Evolutionary conservation across 352 stramenopile species (phyloP).

Genomic region (Pseudoperonospora humuli): DNA sequence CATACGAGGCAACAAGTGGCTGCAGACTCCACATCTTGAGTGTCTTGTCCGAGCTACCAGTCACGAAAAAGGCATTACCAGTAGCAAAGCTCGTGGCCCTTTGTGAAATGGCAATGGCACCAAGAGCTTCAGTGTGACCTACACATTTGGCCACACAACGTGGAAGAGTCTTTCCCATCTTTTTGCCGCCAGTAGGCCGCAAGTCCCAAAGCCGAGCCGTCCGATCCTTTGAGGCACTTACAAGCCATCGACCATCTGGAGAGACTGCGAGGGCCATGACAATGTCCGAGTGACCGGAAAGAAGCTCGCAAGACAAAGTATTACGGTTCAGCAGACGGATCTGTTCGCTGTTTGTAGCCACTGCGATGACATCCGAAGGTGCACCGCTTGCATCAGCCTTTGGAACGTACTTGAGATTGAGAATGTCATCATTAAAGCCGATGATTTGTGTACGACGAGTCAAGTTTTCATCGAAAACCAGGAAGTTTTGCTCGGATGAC

Average conservation of each 20-base stretch:
- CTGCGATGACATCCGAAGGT: slow-evolving; percentile 73
- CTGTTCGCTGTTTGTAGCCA: slow-evolving; percentile 95
- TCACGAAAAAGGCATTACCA: slow-evolving; percentile 91
- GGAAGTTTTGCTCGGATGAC: slow-evolving; percentile 82
- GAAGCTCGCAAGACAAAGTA: slow-evolving; percentile 89
- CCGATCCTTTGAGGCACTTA: slow-evolving; percentile 93
- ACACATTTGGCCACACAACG: slow-evolving; percentile 85
- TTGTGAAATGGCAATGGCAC: slow-evolving; percentile 88
- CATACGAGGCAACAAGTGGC: slow-evolving; percentile 44
- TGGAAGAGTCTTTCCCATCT: slow-evolving; percentile 23
- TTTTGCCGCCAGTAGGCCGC: slow-evolving; percentile 23
- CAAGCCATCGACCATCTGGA: slow-evolving; percentile 81
- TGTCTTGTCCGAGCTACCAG: slow-evolving; percentile 94
- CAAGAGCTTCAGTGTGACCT: slow-evolving; percentile 93
- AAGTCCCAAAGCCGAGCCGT: slow-evolving; percentile 90
- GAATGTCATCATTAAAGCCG: slow-evolving; percentile 96
- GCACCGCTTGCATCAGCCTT: slow-evolving; percentile 36
- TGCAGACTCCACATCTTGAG: slow-evolving; percentile 96
- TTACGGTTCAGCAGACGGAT: slow-evolving; percentile 91
- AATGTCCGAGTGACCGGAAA: slow-evolving; percentile 96
- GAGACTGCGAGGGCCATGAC: slow-evolving; percentile 94
- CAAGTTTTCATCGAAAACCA: slow-evolving; percentile 71
- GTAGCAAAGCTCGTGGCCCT: slow-evolving; percentile 66
- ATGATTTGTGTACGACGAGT: slow-evolving; percentile 72
- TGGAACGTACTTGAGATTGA: slow-evolving; percentile 94